These are phyloP conservation scores for Termitomyces sp. DNA, from an alignment of 768 basidiomycete species.

Conservation along the genomic window DNA sequence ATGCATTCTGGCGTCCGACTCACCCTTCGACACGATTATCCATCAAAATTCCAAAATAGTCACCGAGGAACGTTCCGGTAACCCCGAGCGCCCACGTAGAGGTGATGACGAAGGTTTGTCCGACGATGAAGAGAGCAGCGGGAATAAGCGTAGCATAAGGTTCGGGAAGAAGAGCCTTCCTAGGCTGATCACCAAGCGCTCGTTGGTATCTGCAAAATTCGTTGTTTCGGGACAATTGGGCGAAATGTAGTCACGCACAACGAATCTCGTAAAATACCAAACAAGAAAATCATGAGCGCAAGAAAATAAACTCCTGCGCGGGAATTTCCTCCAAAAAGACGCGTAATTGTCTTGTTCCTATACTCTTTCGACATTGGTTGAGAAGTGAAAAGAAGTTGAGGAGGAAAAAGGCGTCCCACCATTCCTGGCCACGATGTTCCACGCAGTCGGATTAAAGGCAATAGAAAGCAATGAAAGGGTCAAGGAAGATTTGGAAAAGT, in stretches of 20 bases:
- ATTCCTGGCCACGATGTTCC: constrained; percentile 94
- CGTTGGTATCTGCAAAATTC: constrained; percentile 53
- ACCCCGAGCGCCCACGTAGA: constrained; percentile 90
- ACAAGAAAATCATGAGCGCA: constrained; percentile 76
- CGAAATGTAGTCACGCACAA: constrained; percentile 48
- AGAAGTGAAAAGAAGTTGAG: background rate
- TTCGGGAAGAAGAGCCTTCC: constrained; percentile 55
- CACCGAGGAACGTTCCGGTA: constrained; percentile 88
- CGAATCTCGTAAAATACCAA: constrained; percentile 81
- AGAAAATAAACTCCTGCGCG: constrained; percentile 83
- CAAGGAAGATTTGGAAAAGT: constrained; percentile 62
- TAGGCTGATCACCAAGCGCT: constrained; percentile 77
- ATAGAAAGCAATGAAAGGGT: constrained; percentile 64
- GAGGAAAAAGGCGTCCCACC: constrained; percentile 42
- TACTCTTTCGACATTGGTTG: constrained; percentile 36
- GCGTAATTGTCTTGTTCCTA: constrained; percentile 83
- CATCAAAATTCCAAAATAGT: constrained; percentile 86
- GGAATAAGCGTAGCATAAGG: constrained; percentile 61
- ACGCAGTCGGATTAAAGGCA: constrained; percentile 88
- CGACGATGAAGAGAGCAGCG: constrained; percentile 54
- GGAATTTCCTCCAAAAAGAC: constrained; percentile 71
- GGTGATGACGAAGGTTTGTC: constrained; percentile 82
- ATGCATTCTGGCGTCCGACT: constrained; percentile 10
- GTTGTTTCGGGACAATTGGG: background rate
- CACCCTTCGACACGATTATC: constrained; percentile 81